These are phyloP conservation scores for Phytophthora ohioensis DNA, from an alignment of 352 stramenopile species.

Conservation along the genomic window DNA sequence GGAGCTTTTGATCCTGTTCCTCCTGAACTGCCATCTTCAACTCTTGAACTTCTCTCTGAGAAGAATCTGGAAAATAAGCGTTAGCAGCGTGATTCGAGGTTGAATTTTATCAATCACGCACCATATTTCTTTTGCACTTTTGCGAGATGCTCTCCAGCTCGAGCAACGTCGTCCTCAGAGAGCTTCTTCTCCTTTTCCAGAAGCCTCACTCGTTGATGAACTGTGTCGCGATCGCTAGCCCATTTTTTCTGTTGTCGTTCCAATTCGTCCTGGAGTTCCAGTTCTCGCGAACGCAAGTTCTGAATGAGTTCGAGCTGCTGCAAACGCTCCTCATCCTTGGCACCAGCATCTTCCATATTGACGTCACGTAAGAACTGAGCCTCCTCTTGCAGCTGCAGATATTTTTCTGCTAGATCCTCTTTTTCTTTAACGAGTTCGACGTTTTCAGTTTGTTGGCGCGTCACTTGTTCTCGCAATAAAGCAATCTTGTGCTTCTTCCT, in stretches of 20 bases:
- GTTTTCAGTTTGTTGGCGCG: slow-evolving; percentile 58
- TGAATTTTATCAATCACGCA: slow-evolving; percentile 19
- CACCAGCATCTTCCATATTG: slow-evolving; percentile 54
- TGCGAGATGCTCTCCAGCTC: slow-evolving; percentile 25
- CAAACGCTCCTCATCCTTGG: slow-evolving; percentile 66
- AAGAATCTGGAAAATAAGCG: slow-evolving; percentile 4
- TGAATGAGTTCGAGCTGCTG: slow-evolving; percentile 70
- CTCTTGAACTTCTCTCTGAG: slow-evolving; percentile 19
- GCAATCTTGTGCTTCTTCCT: slow-evolving; percentile 49
- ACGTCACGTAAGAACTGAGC: slow-evolving; percentile 65
- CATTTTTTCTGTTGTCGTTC: slow-evolving; percentile 75
- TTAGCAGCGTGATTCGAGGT: neutral
- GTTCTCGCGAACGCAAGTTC: slow-evolving; percentile 51
- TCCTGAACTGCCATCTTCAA: slow-evolving; percentile 21
- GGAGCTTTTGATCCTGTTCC: slow-evolving; percentile 32
- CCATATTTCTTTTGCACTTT: slow-evolving; percentile 46
- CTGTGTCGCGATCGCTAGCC: slow-evolving; percentile 48
- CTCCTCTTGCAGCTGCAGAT: slow-evolving; percentile 57
- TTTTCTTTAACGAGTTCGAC: slow-evolving; percentile 64
- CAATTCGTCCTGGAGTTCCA: slow-evolving; percentile 60
- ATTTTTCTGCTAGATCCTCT: slow-evolving; percentile 52
- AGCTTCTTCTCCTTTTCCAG: slow-evolving; percentile 69
- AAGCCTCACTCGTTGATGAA: slow-evolving; percentile 62
- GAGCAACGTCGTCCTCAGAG: slow-evolving; percentile 42
- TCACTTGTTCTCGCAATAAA: slow-evolving; percentile 52